Evolutionary conservation across 2,329 filamentous ascomycete genomes (phyloP), one percentile per base, ranked within the genome.

Genomic region (Neonectria punicea): DNA sequence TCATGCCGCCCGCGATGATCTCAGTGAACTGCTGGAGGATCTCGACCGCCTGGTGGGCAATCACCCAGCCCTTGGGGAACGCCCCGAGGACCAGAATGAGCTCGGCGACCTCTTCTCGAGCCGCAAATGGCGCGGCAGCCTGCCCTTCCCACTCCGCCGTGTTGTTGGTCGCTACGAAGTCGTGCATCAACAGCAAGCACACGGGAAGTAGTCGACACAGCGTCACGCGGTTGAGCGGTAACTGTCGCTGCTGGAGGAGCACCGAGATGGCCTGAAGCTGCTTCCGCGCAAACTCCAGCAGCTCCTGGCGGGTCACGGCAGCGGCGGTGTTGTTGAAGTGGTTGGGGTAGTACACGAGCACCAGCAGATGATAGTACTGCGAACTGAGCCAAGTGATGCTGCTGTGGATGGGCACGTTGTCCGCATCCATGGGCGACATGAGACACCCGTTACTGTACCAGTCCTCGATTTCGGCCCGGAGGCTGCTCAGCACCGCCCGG

Each of bases 371-470:
- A 62, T 83, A 82, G 71, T 83, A 83, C 4, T 81, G 74, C 0
- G 79, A 80, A 25, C 77, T 80, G 16, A 82, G 61, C 82, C 82
- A 84, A 2, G 81, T 80, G 43, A 83, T 77, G 3, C 80, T 81
- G 64, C 77, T 83, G 66, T 83, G 82, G 20, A 83, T 82, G 16
- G 81, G 79, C 3, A 83, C 73, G 53, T 83, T 82, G 66, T 83
- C 81, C 2, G 78, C 74, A 50, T 83, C 80, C 53, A 78, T 75
- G 1, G 80, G 80, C 5, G 80, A 81, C 61, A 83, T 74, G 5
- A 84, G 77, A 51, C 81, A 84, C 1, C 82, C 82, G 34, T 78
- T 80, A 61, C 78, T 82, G 65, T 84, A 84, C 81, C 82, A 84
- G 63, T 83, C 78, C 58, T 84, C 82, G 20, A 84, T 82, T 28